phyloP scores from a whole-genome alignment of 306 rosid genomes.

The Rosa lucieae region DNA sequence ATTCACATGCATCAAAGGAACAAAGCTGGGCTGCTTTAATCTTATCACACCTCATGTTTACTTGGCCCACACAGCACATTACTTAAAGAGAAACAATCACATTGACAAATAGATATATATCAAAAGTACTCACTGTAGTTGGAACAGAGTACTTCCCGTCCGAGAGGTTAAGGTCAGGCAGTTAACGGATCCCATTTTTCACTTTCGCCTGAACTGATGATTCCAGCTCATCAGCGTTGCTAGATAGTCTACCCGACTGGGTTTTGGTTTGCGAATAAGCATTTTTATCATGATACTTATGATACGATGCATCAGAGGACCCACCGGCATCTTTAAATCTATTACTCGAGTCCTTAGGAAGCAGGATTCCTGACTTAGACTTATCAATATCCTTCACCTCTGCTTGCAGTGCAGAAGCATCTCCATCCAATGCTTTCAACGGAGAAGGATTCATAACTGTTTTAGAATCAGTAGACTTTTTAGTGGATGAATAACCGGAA shows the following conservation, averaged over 20 bases:
- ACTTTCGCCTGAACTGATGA: conserved; percentile 48
- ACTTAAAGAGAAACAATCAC: background rate
- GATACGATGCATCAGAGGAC: conserved; percentile 49
- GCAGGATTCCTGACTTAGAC: conserved; percentile 49
- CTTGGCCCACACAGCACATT: background rate
- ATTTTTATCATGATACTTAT: conserved; percentile 66
- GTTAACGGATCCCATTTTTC: conserved; percentile 60
- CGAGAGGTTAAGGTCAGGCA: conserved; percentile 62
- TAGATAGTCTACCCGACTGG: conserved; percentile 59
- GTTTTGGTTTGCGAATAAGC: conserved; percentile 51
- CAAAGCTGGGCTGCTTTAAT: background rate
- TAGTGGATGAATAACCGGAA: conserved; percentile 51
- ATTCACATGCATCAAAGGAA: conserved; percentile 5
- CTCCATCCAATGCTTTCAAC: conserved; percentile 57
- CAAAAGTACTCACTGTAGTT: conserved; percentile 56
- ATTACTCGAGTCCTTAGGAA: conserved; percentile 55
- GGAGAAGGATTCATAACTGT: conserved; percentile 51
- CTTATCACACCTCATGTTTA: background rate
- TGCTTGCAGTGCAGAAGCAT: conserved; percentile 38
- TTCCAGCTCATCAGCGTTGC: conserved; percentile 49
- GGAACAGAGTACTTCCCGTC: conserved; percentile 52
- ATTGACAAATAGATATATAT: conserved; percentile 7
- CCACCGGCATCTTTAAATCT: conserved; percentile 65
- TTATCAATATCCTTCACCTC: conserved; percentile 68
- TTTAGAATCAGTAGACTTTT: conserved; percentile 58